Base-by-base conservation (phyloP, 148 eudicot species). In the Mesembryanthemum crystallinum region DNA sequence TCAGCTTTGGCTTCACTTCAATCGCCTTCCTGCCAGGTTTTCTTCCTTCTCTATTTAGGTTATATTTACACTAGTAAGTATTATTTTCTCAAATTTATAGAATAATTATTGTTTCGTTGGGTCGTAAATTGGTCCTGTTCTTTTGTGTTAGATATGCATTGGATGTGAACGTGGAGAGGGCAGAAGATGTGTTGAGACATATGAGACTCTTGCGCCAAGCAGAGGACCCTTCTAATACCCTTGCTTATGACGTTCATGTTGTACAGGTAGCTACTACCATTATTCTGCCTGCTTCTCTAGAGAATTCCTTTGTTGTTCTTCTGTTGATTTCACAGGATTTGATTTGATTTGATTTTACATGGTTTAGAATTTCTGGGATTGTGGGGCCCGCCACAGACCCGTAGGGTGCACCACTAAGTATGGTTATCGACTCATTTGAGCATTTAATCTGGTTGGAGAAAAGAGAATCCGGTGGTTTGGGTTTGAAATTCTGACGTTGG, bases 131-230 rank as follows among this genome's bases (percentile, higher is more conserved):
- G n/a, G n/a, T n/a, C n/a, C n/a, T n/a, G n/a, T n/a, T n/a, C n/a
- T n/a, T n/a, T n/a, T n/a, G n/a, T 58, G 70, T 80, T 49, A 93
- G 98, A 57, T 93, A 93, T 78, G 94, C 92, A 8, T 65, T 86
- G 85, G 96, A 91, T 81, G 90, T 93, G 70, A 89, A 93, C 71
- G 83, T 85, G 72, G 98, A 91, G 80, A 81, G 87, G 82, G 87
- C 98, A 35, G 89, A 91, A 75, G 96, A 89, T 69, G 96, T 93
- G 55, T 82, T 93, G 58, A 80, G 78, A 81, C 98, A 93, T 82
- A 91, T 87, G 89, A 88, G 76, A 64, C 72, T 93, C 47, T 73
- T 93, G 79, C 82, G 80, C 62, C 82, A 78, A 83, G 98, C 98
- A 29, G 82, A 83, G 61, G 85, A 89, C 60, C 84, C 88, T 52